A percentile compares a stretch with the other conserved stretches of the same genome.
Evolutionary conservation across 306 rosid species (phyloP).

Genomic region (Coriaria nepalensis): DNA sequence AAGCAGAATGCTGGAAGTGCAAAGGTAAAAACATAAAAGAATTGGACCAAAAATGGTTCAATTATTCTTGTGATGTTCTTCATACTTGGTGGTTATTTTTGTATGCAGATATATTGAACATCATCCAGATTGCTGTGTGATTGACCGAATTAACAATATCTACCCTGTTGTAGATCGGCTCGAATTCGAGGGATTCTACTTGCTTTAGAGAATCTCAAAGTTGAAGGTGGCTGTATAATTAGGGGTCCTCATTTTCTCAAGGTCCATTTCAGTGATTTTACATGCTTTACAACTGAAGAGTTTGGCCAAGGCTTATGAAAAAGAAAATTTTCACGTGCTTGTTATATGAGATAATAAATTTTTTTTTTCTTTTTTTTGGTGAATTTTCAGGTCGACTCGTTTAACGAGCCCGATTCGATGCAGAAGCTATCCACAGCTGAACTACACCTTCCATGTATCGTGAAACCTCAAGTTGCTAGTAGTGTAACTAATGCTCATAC

Average conservation of each 20-base stretch:
- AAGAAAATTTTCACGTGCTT: not conserved
- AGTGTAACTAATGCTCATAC: constrained; percentile 74
- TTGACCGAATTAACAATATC: constrained; percentile 55
- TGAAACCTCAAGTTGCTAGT: constrained; percentile 94
- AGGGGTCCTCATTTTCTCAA: constrained; percentile 69
- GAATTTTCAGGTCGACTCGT: constrained; percentile 43
- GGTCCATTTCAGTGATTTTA: constrained; percentile 14
- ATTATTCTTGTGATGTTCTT: not conserved
- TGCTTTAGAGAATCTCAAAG: constrained; percentile 47
- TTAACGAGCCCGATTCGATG: constrained; percentile 30
- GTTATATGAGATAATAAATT: constrained; percentile 2
- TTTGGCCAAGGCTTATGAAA: not conserved
- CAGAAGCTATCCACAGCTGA: constrained; percentile 41
- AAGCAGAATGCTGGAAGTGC: constrained; percentile 52
- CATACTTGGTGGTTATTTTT: not conserved
- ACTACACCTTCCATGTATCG: constrained; percentile 64
- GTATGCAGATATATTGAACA: constrained; percentile 47
- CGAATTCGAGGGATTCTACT: constrained; percentile 60
- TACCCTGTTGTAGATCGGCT: constrained; percentile 64
- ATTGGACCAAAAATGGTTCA: too few species aligned
- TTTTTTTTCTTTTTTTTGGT: not conserved
- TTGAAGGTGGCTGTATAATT: constrained; percentile 28
- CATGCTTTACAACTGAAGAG: constrained; percentile 3
- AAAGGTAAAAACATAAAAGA: constrained; percentile 15
- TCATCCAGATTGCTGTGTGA: constrained; percentile 42